phyloP scores from a whole-genome alignment of 179 eudicot genomes.

The Sideroxylon spinosum region DNA sequence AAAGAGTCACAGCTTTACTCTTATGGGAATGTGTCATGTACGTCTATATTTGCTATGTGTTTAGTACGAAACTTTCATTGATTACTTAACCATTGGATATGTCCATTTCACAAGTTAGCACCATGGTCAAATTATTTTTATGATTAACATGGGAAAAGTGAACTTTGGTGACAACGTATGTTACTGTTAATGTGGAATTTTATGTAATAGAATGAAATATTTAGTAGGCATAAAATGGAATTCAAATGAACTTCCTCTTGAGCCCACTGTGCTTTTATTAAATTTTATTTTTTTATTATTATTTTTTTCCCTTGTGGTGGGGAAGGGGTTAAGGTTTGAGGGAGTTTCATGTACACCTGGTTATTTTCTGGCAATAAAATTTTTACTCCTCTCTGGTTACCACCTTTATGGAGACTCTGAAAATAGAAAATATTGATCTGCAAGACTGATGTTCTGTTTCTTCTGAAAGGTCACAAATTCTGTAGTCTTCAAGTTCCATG shows the following conservation, averaged over 20 bases:
- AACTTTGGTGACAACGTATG: not conserved
- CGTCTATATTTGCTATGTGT: not conserved
- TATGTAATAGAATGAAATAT: not conserved
- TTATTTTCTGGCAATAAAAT: not conserved
- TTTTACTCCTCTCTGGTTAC: not conserved
- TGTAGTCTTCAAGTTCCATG: not conserved
- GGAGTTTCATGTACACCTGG: too few relatives aligned
- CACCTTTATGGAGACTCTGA: not conserved
- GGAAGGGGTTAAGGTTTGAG: not conserved
- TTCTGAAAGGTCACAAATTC: not conserved
- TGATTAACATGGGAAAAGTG: not conserved
- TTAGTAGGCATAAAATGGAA: too few relatives aligned
- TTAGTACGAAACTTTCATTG: not conserved
- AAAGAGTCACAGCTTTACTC: too few relatives aligned
- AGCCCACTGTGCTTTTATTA: too few relatives aligned
- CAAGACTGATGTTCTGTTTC: not conserved
- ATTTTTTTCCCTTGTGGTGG: too few relatives aligned
- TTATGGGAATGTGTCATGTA: too few relatives aligned
- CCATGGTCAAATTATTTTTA: not conserved
- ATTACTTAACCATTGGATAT: not conserved
- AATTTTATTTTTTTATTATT: too few relatives aligned
- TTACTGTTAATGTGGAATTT: not conserved
- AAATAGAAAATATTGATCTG: not conserved
- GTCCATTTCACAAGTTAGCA: not conserved
- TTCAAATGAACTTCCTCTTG: too few relatives aligned